Evolutionary conservation across 139 green algal species (phyloP), one percentile per base, ranked within the genome.

Genomic region (Picochlorum sp.): DNA sequence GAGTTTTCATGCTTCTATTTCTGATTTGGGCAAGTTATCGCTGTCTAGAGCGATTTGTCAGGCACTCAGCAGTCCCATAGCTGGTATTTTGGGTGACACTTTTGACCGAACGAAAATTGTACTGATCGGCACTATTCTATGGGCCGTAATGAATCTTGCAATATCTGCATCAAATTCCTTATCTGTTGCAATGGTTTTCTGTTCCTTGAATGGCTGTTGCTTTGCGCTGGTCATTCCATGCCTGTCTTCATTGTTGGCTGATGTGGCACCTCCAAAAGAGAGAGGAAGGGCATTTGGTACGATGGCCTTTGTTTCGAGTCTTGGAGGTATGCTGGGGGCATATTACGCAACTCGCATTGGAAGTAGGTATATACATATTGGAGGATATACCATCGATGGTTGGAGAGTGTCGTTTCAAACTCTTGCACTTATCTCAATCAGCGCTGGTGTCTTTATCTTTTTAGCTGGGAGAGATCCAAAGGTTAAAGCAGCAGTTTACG

Each of bases 181-280:
- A 36, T 20, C 40, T 10, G 50, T 80, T 53, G 72, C 73, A 14
- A 70, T 81, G 72, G 31, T 70, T 4, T 63, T 49, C 9, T 72
- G 66, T 29, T 72, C 61, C 0, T 64, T 83, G 7, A 91, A 91
- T 62, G 83, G 83, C 2, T 22, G 89, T 35, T 80, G 82, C 4
- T 70, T 90, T 36, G 70, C 82, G 0, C 65, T 91, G 9, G 78
- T 90, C 8, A 80, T 91, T 24, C 84, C 84, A 28, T 82, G 75
- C 64, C 53, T 72, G 12, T 68, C 79, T 47, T 74, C 47, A 31
- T 66, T 92, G 16, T 68, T 86, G 7, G 84, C 84, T 3, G 84
- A 92, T 61, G 81, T 77, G 36, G 66, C 84, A 50, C 61, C 69
- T 7, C 39, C 72, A n/a, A 67, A 75, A n/a, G 44, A 44, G 10